Percentiles rank a stretch among this genome's conserved stretches.
phyloP scores from a whole-genome alignment of 805 yeast genomes.

The Komagataella pastoris region DNA sequence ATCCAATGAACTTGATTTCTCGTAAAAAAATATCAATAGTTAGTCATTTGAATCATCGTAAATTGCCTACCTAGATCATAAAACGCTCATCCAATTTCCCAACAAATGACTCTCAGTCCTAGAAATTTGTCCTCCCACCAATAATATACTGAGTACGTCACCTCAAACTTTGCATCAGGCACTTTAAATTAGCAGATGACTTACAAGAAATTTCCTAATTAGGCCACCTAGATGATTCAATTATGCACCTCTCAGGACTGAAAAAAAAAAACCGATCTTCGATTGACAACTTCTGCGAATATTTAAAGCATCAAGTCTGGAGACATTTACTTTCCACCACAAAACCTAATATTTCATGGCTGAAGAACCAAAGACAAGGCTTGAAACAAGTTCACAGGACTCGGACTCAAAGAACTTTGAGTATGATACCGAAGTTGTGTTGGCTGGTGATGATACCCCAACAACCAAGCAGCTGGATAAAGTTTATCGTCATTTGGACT shows the following conservation, averaged over 20 bases:
- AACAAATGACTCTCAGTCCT: not conserved
- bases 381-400: not conserved
- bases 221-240: not conserved
- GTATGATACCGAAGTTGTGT: not conserved
- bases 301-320: not conserved
- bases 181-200: not conserved
- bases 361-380: not conserved
- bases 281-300: not conserved
- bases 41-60: not conserved
- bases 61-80: not conserved
- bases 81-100: not conserved
- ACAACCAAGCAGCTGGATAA: slow-evolving; percentile 27
- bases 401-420: not conserved
- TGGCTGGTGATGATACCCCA: not conserved
- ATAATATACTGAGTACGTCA: not conserved
- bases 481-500: slow-evolving; percentile 50
- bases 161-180: not conserved
- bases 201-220: not conserved
- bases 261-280: not conserved
- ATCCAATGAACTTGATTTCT: not conserved
- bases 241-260: not conserved
- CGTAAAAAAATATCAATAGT: not conserved
- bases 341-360: not conserved
- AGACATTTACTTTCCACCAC: not conserved
- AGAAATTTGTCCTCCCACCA: not conserved